These are phyloP conservation scores for Ambispora gerdemannii DNA, from an alignment of 192 early-diverging fungal genomes.

Conservation along the genomic window DNA sequence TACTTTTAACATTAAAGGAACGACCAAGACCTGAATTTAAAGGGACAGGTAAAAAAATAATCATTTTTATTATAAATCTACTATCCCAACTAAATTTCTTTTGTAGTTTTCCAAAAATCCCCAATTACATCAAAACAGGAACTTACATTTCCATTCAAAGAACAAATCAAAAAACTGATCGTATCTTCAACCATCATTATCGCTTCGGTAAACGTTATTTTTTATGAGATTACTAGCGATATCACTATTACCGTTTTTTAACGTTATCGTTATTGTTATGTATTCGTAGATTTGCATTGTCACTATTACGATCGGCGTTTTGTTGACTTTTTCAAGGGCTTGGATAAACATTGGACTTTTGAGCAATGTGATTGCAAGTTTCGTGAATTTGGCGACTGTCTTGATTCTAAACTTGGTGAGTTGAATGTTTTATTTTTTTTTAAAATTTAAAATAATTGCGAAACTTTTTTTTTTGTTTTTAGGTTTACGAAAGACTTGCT, in stretches of 20 bases:
- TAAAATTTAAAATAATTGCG: conserved; percentile 28
- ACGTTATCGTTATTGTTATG: too few species aligned
- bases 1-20: conserved; percentile 30
- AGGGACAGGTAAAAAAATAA: conserved; percentile 36
- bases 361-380: conserved; percentile 36
- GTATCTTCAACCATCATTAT: conserved; percentile 44
- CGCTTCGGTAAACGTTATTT: conserved; percentile 36
- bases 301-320: conserved; percentile 40
- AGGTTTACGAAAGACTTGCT: conserved; percentile 27
- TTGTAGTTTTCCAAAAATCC: conserved; percentile 36
- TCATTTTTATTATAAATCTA: conserved; percentile 1
- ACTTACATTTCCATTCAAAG: conserved; percentile 43
- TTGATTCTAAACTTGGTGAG: conserved; percentile 52
- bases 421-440: background rate
- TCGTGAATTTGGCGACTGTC: conserved; percentile 54
- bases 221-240: conserved; percentile 36
- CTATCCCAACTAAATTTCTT: background rate
- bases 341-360: conserved; percentile 31
- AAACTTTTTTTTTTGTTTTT: conserved; percentile 1
- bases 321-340: conserved; percentile 33
- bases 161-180: conserved; percentile 36
- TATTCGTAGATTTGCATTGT: conserved; percentile 44
- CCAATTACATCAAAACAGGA: conserved; percentile 53
- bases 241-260: conserved; percentile 45
- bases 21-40: conserved; percentile 59